Conservation (phyloP, 768 basidiomycete species). For the Leucogyrophana mollusca region DNA sequence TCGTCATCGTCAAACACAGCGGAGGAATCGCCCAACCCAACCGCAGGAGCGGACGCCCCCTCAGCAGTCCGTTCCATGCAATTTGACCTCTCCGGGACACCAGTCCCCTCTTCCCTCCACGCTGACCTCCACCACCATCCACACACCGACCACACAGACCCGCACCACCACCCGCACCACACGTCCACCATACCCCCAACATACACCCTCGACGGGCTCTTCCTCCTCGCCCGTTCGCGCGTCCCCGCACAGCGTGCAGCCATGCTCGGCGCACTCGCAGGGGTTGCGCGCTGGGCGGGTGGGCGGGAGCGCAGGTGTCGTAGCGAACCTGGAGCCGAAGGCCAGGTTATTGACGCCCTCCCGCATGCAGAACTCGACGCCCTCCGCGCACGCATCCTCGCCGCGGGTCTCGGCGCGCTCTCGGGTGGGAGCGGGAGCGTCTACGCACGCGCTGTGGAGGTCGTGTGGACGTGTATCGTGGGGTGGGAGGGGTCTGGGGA, state of each 20-base stretch:
- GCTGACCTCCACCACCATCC: conserved; percentile 74
- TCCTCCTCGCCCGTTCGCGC: conserved; percentile 75
- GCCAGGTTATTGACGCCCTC: conserved; percentile 8
- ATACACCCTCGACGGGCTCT: conserved; percentile 85
- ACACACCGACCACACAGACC: no score
- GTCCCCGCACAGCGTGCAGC: conserved; percentile 81
- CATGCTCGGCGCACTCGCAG: conserved; percentile 73
- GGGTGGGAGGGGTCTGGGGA: conserved; percentile 47
- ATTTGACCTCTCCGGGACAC: conserved; percentile 75
- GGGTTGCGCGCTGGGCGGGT: conserved; percentile 44
- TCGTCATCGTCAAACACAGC: conserved; percentile 10
- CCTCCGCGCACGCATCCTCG: conserved; percentile 61
- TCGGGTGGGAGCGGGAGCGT: conserved; percentile 58
- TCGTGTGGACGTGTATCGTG: conserved; percentile 73
- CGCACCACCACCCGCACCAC: conserved; percentile 50
- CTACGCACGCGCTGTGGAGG: conserved; percentile 65
- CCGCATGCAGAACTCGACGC: conserved; percentile 16
- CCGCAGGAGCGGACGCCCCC: conserved; percentile 20
- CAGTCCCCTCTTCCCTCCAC: conserved; percentile 58
- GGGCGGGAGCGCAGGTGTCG: conserved; percentile 7
- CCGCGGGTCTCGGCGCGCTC: conserved; percentile 66
- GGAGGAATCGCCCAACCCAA: no score
- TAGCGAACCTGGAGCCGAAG: conserved; percentile 19
- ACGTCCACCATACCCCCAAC: conserved; percentile 75
- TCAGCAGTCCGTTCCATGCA: conserved; percentile 53